Evolutionary conservation across 179 eudicot species (phyloP).

Genomic region (Beta macrorhiza): DNA sequence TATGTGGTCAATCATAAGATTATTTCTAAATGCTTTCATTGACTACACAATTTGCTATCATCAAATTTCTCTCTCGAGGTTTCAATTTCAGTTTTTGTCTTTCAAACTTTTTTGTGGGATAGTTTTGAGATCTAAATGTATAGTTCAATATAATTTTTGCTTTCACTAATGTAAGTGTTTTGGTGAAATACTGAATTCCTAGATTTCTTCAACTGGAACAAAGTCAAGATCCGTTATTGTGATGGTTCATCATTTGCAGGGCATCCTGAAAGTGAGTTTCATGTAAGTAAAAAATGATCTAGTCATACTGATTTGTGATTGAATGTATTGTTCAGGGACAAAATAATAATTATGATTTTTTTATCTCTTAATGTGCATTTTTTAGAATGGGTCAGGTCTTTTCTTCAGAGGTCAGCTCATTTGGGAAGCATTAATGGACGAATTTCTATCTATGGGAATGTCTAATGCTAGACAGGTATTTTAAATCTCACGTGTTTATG

Average conservation of each 20-base stretch:
- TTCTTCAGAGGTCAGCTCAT: constrained; percentile 87
- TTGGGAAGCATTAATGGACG: constrained; percentile 76
- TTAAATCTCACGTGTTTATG: neutral
- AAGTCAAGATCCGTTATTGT: constrained; percentile 85
- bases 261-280: constrained; percentile 55
- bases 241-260: constrained; percentile 95
- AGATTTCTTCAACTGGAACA: constrained; percentile 96
- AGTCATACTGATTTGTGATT: constrained; percentile 12
- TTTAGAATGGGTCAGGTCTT: constrained; percentile 66
- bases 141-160: neutral
- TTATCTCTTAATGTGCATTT: neutral
- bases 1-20: neutral
- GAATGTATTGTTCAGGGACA: constrained; percentile 1
- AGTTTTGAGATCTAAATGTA: neutral
- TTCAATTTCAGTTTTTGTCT: neutral
- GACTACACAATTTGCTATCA: neutral
- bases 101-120: neutral
- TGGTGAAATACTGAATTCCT: constrained; percentile 15
- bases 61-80: neutral
- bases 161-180: constrained; percentile 8
- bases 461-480: constrained; percentile 64
- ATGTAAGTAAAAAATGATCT: constrained; percentile 36
- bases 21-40: neutral
- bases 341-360: neutral
- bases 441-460: constrained; percentile 69